Percentiles rank a stretch among this genome's conserved stretches.
Conservation (phyloP, 345 rosid genomes). For the Rhizophora apiculata region DNA sequence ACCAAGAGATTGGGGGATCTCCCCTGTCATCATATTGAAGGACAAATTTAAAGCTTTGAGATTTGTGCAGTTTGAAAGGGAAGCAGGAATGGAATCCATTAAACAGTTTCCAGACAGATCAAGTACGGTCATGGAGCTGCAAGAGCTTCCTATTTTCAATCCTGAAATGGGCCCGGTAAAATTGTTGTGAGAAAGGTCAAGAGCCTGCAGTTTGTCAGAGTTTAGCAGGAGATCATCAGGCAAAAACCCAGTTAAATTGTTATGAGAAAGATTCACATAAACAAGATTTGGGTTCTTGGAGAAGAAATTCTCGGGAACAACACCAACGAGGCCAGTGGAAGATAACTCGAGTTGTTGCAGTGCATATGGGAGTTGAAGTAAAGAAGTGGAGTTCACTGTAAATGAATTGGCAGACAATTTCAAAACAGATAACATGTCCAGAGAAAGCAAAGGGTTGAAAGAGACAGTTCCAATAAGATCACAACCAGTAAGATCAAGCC, state of each 20-base stretch:
- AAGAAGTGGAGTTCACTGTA: slow-evolving; percentile 54
- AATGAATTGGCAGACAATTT: slow-evolving; percentile 62
- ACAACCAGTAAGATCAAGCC: slow-evolving; percentile 60
- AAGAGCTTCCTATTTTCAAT: slow-evolving; percentile 49
- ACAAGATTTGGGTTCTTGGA: slow-evolving; percentile 54
- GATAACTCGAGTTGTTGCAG: slow-evolving; percentile 69
- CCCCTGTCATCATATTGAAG: slow-evolving; percentile 57
- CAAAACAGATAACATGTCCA: slow-evolving; percentile 55
- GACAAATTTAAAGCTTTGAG: slow-evolving; percentile 64
- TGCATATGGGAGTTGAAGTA: slow-evolving; percentile 67
- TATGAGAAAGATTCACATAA: slow-evolving; percentile 51
- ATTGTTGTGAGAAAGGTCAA: slow-evolving; percentile 81
- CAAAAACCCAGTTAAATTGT: slow-evolving; percentile 62
- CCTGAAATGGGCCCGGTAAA: slow-evolving; percentile 78
- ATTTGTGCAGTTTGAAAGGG: slow-evolving; percentile 72
- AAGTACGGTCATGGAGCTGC: slow-evolving; percentile 56
- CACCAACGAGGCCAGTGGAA: slow-evolving; percentile 57
- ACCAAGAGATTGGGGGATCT: slow-evolving; percentile 60
- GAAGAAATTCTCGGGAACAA: slow-evolving; percentile 55
- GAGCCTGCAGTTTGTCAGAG: slow-evolving; percentile 58
- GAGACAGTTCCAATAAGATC: slow-evolving; percentile 54
- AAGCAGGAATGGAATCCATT: slow-evolving; percentile 48
- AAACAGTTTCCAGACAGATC: slow-evolving; percentile 70
- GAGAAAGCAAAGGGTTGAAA: slow-evolving; percentile 54
- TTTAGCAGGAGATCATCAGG: slow-evolving; percentile 52